phyloP scores from a whole-genome alignment of 1,284 basidiomycete genomes.

The Cryptococcus amylolentus region DNA sequence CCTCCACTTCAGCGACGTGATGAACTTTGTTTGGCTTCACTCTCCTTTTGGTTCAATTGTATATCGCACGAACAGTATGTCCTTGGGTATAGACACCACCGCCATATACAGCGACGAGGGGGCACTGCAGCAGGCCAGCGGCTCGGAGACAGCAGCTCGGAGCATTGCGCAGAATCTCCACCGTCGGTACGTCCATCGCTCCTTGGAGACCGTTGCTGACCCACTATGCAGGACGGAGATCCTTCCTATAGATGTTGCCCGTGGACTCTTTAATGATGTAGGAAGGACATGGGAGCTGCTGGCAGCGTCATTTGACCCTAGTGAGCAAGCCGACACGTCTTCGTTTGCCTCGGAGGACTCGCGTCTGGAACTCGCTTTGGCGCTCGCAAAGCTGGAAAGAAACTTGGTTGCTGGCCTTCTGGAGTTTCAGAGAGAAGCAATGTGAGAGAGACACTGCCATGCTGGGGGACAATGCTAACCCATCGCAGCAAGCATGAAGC shows the following conservation, averaged over 20 bases:
- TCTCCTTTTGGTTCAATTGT: too few relatives aligned
- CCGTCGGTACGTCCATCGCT: too few relatives aligned
- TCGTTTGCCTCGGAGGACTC: conserved; percentile 20
- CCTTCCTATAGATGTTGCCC: too few relatives aligned
- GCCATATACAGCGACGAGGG: background rate
- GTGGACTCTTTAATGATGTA: conserved; percentile 12
- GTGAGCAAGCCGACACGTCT: background rate
- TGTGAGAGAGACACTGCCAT: conserved; percentile 18
- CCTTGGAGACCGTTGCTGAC: too few relatives aligned
- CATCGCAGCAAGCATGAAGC: conserved; percentile 24
- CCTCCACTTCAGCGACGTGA: too few relatives aligned
- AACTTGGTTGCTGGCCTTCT: conserved; percentile 40
- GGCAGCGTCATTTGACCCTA: conserved; percentile 15
- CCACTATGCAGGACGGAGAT: too few relatives aligned
- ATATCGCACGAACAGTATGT: background rate
- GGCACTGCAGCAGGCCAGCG: background rate
- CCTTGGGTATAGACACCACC: background rate
- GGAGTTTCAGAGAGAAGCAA: conserved; percentile 23
- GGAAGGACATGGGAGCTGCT: conserved; percentile 16
- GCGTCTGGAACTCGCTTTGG: conserved; percentile 23
- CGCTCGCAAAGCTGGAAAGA: conserved; percentile 37
- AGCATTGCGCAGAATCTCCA: too few relatives aligned
- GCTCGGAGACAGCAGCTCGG: too few relatives aligned
- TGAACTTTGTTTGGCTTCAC: too few relatives aligned
- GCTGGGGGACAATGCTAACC: background rate